These are phyloP conservation scores for Euphorbia tirucalli DNA, from an alignment of 345 rosid species.

Conservation along the genomic window DNA sequence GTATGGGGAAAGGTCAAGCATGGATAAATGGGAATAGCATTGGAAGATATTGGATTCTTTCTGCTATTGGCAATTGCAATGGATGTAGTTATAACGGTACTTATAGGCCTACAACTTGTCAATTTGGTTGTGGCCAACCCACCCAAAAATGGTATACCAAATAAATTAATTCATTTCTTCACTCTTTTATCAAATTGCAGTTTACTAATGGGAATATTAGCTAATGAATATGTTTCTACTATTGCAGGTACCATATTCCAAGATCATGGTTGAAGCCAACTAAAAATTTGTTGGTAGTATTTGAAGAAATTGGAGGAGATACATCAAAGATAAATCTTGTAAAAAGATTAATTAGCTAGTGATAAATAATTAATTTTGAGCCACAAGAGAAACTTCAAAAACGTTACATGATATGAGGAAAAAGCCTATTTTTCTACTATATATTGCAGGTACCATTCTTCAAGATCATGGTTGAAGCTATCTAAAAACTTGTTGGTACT, in stretches of 20 bases:
- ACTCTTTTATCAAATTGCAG: too few species aligned
- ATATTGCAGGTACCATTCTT: conserved; percentile 28
- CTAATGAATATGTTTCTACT: background rate
- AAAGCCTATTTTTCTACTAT: background rate
- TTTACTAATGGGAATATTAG: too few species aligned
- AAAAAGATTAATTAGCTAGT: conserved; percentile 15
- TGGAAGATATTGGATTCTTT: conserved; percentile 28
- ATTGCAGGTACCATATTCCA: conserved; percentile 31
- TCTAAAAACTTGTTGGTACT: conserved; percentile 21
- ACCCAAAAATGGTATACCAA: conserved; percentile 25
- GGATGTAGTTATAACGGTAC: conserved; percentile 23
- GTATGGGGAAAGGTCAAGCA: conserved; percentile 28
- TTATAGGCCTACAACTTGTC: conserved; percentile 20
- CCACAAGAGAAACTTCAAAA: too few species aligned
- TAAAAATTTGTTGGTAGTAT: conserved; percentile 21
- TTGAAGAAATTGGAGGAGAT: conserved; percentile 28
- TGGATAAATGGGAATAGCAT: conserved; percentile 27
- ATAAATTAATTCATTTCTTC: background rate
- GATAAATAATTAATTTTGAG: background rate
- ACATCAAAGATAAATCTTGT: conserved; percentile 15
- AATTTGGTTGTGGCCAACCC: conserved; percentile 29
- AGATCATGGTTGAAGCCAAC: conserved; percentile 26
- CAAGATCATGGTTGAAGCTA: conserved; percentile 28
- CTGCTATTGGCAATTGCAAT: conserved; percentile 25
- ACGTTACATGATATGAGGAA: background rate